Conservation (phyloP, 2,329 filamentous ascomycete species). For the Talaromyces sp. region DNA sequence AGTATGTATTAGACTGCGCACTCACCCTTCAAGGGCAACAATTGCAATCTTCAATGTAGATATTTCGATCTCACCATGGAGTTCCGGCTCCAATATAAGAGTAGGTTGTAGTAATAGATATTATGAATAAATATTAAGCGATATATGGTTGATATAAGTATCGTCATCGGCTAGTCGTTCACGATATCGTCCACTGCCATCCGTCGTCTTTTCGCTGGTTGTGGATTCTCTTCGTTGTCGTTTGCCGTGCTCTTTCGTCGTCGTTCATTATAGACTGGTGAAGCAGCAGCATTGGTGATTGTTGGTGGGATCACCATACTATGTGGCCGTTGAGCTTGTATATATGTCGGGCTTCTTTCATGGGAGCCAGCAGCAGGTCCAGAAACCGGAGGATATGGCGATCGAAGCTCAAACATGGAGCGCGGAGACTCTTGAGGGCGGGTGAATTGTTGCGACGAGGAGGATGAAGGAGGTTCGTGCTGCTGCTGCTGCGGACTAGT, state of each 20-base stretch:
- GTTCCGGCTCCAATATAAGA: conserved; percentile 11
- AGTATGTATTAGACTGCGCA: neutral
- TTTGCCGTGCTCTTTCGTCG: conserved; percentile 12
- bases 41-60: neutral
- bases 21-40: conserved; percentile 9
- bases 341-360: conserved; percentile 8
- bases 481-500: conserved; percentile 28
- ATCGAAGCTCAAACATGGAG: conserved; percentile 24
- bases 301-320: neutral
- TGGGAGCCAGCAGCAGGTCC: conserved; percentile 5
- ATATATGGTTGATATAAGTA: neutral
- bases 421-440: conserved; percentile 22
- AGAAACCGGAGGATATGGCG: conserved; percentile 12
- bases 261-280: neutral
- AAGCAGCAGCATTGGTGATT: neutral
- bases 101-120: neutral
- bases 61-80: neutral
- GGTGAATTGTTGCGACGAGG: neutral
- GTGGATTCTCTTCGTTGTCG: conserved; percentile 21
- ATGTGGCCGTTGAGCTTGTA: neutral
- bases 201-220: conserved; percentile 38
- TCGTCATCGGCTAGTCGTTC: conserved; percentile 30
- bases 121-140: conserved; percentile 10
- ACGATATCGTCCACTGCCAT: conserved; percentile 45
- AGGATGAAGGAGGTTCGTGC: neutral